Percentiles rank a stretch among this genome's conserved stretches.
Evolutionary conservation across 2,329 filamentous ascomycete species (phyloP).

Genomic region (Juglanconis oblonga): DNA sequence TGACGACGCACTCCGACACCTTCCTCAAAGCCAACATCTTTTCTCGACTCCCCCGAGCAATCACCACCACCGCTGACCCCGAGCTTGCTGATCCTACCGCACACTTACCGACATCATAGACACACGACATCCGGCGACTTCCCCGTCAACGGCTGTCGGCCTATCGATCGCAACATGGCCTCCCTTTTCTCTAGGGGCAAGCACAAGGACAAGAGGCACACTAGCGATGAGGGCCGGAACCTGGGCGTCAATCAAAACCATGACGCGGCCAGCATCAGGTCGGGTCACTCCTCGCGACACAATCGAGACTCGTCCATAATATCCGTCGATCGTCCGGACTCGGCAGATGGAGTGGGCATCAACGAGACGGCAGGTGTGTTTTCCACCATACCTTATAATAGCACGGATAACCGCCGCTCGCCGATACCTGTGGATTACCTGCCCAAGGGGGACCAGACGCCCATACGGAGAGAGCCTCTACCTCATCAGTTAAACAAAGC

Average conservation of each 20-base stretch:
- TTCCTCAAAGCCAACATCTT: background rate
- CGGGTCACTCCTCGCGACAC: conserved; percentile 67
- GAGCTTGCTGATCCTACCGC: background rate
- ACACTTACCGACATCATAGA: conserved; percentile 2
- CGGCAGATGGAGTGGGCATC: conserved; percentile 59
- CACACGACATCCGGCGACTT: background rate
- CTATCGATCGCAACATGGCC: conserved; percentile 26
- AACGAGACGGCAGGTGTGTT: conserved; percentile 79
- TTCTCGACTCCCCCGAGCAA: background rate
- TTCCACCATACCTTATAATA: conserved; percentile 85
- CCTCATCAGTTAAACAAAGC: conserved; percentile 82
- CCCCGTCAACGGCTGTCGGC: conserved; percentile 9
- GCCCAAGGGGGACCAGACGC: conserved; percentile 62
- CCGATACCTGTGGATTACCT: conserved; percentile 73
- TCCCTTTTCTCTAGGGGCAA: conserved; percentile 90
- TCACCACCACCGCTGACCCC: background rate
- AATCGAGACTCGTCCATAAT: conserved; percentile 69
- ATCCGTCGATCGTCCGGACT: conserved; percentile 66
- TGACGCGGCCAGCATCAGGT: conserved; percentile 41
- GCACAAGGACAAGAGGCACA: conserved; percentile 68
- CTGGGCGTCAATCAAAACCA: conserved; percentile 57
- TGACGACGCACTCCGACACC: background rate
- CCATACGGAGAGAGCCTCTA: conserved; percentile 66
- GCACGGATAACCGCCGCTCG: conserved; percentile 61
- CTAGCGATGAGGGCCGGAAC: conserved; percentile 57